Base-by-base conservation (phyloP, 768 basidiomycete species). In the Kwoniella pini region DNA sequence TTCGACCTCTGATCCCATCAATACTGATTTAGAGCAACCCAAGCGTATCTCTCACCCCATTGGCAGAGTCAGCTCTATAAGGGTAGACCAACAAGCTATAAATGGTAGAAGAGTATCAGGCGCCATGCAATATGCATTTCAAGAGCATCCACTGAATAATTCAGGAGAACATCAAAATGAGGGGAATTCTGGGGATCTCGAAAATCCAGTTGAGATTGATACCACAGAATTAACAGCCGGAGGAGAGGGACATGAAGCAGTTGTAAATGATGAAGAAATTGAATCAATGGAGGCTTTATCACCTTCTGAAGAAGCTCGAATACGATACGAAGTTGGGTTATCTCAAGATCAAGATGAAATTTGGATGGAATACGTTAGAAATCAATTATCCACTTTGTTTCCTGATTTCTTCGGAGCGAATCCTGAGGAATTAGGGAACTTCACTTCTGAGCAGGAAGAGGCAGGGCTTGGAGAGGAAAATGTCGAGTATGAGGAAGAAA, bases 291-390 rank as follows among this genome's bases (percentile, higher is more conserved):
- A 51, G 24, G n/a, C 26, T 11, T 10, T 53, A 4, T 38, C 52
- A 7, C 22, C 38, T 0, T 45, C 48, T 3, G 42, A 51, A 7
- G 57, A 53, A 52, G 39, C 48, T 42, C 38, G 42, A n/a, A 51
- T 53, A 4, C 22, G 57, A 3, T 52, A 59, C 21, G 50, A 59
- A 42, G 50, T 59, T n/a, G 50, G 49, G 4, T 27, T 52, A 5
- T 42, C 49, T 1, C 57, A 62, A 27, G 60, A 56, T 24, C 48
- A 62, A 42, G 60, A 63, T 39, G 69, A 71, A 38, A 36, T 60
- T 38, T 71, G 70, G 70, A 71, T 71, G 67, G 48, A 48, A 26
- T 62, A 71, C 24, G 64, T 71, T n/a, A 58, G 67, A 27, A 24
- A 38, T 26, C 70, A 71, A 40, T 65, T 71, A 15, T 55, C 54